Percentiles rank a stretch among this genome's conserved stretches.
Conservation (phyloP, 257 asterid species). For the Salvia miltiorrhiza region DNA sequence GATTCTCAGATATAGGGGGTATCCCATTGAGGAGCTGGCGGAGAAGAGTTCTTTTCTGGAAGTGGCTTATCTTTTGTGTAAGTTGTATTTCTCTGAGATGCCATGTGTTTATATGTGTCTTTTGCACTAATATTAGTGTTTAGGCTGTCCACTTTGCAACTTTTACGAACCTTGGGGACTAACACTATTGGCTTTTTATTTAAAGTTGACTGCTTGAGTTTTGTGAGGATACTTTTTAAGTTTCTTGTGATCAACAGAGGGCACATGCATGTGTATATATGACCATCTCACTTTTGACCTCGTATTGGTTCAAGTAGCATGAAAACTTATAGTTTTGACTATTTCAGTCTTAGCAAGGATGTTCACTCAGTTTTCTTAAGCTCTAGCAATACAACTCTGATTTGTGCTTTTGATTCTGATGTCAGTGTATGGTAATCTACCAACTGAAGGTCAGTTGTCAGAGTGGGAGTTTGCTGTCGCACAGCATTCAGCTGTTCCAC, state of each 20-base stretch:
- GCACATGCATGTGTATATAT: neutral
- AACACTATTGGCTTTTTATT: neutral
- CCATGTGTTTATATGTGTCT: neutral
- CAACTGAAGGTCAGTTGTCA: conserved; percentile 76
- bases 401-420: conserved; percentile 8
- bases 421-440: conserved; percentile 92
- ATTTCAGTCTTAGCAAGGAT: neutral
- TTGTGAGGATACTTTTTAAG: neutral
- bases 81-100: conserved; percentile 29
- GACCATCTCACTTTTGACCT: neutral
- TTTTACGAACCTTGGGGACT: neutral
- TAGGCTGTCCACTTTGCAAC: neutral
- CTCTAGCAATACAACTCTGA: neutral
- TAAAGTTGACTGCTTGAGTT: neutral
- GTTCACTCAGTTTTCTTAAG: neutral
- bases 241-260: conserved; percentile 1
- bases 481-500: conserved; percentile 69
- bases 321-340: neutral
- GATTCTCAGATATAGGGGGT: conserved; percentile 91
- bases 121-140: neutral
- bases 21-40: conserved; percentile 93
- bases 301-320: neutral
- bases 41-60: conserved; percentile 90
- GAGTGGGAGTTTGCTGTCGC: conserved; percentile 96
- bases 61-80: conserved; percentile 93